A percentile compares a stretch with the other conserved stretches of the same genome.
phyloP scores from a whole-genome alignment of 805 yeast species.

The Blastobotrys muscicola region DNA sequence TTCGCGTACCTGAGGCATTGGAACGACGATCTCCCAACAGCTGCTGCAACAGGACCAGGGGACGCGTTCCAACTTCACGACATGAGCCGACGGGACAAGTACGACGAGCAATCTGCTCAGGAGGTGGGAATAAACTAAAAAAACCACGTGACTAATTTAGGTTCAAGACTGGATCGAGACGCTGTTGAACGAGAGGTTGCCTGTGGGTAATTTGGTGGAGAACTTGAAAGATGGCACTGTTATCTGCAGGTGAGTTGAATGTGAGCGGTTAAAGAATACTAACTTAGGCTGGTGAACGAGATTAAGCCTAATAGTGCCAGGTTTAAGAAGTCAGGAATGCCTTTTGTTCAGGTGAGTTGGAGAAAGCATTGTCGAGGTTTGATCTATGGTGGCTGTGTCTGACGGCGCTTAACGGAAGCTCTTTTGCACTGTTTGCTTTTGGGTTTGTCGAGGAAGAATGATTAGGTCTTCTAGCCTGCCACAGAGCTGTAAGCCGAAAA shows the following conservation, averaged over 20 bases:
- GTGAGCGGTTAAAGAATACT: neutral
- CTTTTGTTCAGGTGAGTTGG: slow-evolving; percentile 38
- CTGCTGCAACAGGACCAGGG: too few species aligned
- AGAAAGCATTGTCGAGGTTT: too few species aligned
- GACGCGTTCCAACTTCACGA: neutral
- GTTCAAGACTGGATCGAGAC: slow-evolving; percentile 44
- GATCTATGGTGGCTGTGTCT: too few species aligned
- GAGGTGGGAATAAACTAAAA: slow-evolving; percentile 8
- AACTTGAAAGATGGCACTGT: slow-evolving; percentile 52
- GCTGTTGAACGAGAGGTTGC: slow-evolving; percentile 28
- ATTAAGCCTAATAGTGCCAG: slow-evolving; percentile 32
- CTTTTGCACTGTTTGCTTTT: too few species aligned
- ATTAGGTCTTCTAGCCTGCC: too few species aligned
- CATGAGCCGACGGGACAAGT: slow-evolving; percentile 12
- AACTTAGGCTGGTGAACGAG: slow-evolving; percentile 29
- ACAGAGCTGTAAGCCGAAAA: too few species aligned
- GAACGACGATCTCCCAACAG: too few species aligned
- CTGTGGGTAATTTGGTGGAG: slow-evolving; percentile 40
- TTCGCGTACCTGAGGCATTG: too few species aligned
- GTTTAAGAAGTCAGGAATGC: slow-evolving; percentile 57
- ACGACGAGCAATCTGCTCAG: slow-evolving; percentile 11
- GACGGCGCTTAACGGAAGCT: too few species aligned
- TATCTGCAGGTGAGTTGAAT: slow-evolving; percentile 33
- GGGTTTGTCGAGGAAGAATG: too few species aligned
- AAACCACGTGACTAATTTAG: neutral